These are phyloP conservation scores for Dendrobium huoshanense DNA, from an alignment of 106 monocot species.

Conservation along the genomic window DNA sequence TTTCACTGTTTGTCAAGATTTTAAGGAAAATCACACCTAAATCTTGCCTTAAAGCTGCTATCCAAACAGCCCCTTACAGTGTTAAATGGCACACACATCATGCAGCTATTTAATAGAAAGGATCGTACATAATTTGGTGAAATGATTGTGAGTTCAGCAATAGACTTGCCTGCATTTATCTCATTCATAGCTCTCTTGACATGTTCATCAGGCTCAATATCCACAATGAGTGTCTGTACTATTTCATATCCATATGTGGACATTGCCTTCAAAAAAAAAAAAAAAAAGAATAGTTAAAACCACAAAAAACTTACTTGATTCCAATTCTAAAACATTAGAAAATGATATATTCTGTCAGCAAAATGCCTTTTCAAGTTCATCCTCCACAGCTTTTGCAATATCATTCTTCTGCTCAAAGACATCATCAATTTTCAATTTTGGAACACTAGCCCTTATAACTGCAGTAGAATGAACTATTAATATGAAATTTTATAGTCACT, in stretches of 20 bases:
- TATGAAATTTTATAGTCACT: too few relatives aligned
- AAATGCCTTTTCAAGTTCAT: constrained; percentile 43
- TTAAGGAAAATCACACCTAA: too few relatives aligned
- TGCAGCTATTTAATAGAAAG: not conserved
- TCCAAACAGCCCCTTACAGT: too few relatives aligned
- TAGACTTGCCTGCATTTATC: constrained; percentile 48
- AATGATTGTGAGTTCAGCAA: too few relatives aligned
- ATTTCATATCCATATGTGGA: constrained; percentile 49
- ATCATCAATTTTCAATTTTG: constrained; percentile 42
- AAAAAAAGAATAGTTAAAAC: not conserved
- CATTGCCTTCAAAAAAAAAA: constrained; percentile 30
- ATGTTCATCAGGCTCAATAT: constrained; percentile 46
- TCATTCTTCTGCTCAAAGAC: constrained; percentile 54
- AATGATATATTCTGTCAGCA: not conserved
- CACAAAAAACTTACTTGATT: not conserved
- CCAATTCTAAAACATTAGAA: not conserved
- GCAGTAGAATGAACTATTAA: not conserved
- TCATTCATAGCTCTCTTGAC: constrained; percentile 65
- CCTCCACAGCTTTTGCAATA: constrained; percentile 50
- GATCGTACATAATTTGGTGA: not conserved
- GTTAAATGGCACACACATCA: too few relatives aligned
- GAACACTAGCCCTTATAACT: constrained; percentile 50
- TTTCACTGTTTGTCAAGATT: too few relatives aligned
- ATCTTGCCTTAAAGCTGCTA: too few relatives aligned
- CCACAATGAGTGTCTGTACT: constrained; percentile 51